phyloP scores from a whole-genome alignment of 306 rosid genomes.

The Coriaria nepalensis region DNA sequence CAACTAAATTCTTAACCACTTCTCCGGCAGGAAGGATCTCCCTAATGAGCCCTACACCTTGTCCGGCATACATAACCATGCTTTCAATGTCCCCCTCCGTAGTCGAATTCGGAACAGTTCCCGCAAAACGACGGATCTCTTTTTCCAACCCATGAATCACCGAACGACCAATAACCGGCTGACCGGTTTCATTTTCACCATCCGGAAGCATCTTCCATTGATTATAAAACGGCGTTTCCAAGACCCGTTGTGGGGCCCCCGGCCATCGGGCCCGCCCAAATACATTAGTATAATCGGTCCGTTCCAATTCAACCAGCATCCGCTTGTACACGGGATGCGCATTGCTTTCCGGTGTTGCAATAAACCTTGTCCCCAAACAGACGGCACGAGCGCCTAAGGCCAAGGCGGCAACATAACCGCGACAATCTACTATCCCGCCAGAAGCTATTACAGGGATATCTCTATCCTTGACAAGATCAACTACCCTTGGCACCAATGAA shows the following conservation, averaged over 20 bases:
- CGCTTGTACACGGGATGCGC: slow-evolving; percentile 76
- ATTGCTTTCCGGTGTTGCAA: slow-evolving; percentile 75
- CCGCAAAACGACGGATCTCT: slow-evolving; percentile 43
- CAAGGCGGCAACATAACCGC: slow-evolving; percentile 81
- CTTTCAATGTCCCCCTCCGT: slow-evolving; percentile 67
- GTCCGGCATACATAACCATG: slow-evolving; percentile 81
- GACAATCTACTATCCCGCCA: slow-evolving; percentile 63
- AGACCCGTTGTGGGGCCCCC: slow-evolving; percentile 61
- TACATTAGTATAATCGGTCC: slow-evolving; percentile 54
- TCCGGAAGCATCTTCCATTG: slow-evolving; percentile 54
- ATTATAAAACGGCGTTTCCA: slow-evolving; percentile 54
- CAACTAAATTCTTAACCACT: slow-evolving; percentile 53
- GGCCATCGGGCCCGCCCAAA: slow-evolving; percentile 90
- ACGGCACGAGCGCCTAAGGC: slow-evolving; percentile 84
- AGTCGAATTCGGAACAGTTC: slow-evolving; percentile 52
- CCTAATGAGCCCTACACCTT: slow-evolving; percentile 61
- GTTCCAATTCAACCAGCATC: slow-evolving; percentile 45
- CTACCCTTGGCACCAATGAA: slow-evolving; percentile 64
- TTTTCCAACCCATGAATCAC: slow-evolving; percentile 52
- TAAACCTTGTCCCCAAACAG: slow-evolving; percentile 76
- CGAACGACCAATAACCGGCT: slow-evolving; percentile 59
- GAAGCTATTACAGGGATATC: slow-evolving; percentile 73
- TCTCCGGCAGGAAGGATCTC: slow-evolving; percentile 57
- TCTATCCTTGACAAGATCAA: slow-evolving; percentile 53
- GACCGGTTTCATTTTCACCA: slow-evolving; percentile 42